A percentile compares a stretch with the other conserved stretches of the same genome.
Evolutionary conservation across 306 rosid genomes (phyloP).

Genomic region (Acacia confusa): DNA sequence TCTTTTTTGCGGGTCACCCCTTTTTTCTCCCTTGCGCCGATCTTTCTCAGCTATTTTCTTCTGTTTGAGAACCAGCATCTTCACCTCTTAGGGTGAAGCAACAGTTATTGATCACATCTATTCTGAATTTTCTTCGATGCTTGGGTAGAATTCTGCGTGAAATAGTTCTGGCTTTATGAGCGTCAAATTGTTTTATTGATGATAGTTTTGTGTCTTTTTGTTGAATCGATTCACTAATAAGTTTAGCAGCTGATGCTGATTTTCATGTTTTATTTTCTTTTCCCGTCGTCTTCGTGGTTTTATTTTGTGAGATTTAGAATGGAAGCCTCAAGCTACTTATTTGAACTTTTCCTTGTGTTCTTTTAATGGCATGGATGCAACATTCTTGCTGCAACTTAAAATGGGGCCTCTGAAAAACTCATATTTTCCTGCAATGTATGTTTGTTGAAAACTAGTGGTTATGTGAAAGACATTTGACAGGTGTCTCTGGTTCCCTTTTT

Average conservation of each 20-base stretch:
- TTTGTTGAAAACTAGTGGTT: background rate
- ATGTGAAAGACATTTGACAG: background rate
- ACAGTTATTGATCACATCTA: background rate
- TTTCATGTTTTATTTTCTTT: background rate
- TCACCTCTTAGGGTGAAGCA: too few species aligned
- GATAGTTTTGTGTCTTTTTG: background rate
- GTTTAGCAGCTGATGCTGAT: background rate
- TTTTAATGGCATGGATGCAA: background rate
- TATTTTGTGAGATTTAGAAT: slow-evolving; percentile 11
- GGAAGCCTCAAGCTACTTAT: background rate
- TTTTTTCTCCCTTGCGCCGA: background rate
- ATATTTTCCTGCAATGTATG: background rate
- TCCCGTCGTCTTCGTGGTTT: background rate
- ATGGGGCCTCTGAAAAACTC: background rate
- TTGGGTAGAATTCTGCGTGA: background rate
- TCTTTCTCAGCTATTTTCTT: background rate
- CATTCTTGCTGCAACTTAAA: background rate
- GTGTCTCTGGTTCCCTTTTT: background rate
- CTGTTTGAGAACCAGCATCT: background rate
- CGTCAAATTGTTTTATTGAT: background rate
- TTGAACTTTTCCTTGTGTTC: background rate
- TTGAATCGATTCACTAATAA: background rate
- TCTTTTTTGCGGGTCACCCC: background rate
- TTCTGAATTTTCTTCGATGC: background rate
- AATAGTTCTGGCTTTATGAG: background rate